Evolutionary conservation across 2,329 filamentous ascomycete genomes (phyloP), one percentile per base, ranked within the genome.

Genomic region (Pseudohalonectria lignicola): DNA sequence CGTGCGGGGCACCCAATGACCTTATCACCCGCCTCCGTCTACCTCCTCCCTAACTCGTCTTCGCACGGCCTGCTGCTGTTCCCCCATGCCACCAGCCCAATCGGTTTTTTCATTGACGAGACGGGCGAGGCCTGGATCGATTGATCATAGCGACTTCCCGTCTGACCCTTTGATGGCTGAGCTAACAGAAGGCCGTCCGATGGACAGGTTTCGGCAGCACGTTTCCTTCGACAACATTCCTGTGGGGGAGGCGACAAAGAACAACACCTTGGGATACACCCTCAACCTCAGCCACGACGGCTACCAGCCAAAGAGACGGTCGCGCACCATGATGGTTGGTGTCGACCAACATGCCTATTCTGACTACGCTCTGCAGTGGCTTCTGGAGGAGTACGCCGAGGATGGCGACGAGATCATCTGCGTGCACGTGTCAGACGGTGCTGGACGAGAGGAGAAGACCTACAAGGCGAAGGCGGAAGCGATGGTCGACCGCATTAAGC

Each of bases 391-490:
- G 60, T 70, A 94, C 40, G 86, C 94, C 30, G 87, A 94, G 50
- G 88, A 94, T 52, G 87, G 88, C 15, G 88, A 95, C 54, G 86
- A 94, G 59, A 81, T 95, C 41, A 83, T 95, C 8, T 95, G 88
- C 59, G 73, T 95, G 35, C 74, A 86, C 37, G 88, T 94, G 3
- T 74, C 94, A 31, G 87, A 94, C 53, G 88, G 85, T 53, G 84
- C 90, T 45, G 73, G 79, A 37, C 82, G 81, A 37, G 74, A 82
- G 45, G 74, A 79, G 40, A 79, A 76, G 37, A 70, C 74, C 37
- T 94, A 94, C 58, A 76, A 81, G 30, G 71, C 78, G 16, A 83
- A 92, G 47, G 88, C 88, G 1, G 71, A 81, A 44, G 66, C 71
- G 32, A 66, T 94, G 49, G 77, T 94, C 60, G 70, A 83, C 44